Evolutionary conservation across 2,329 filamentous ascomycete genomes (phyloP).

Genomic region (Colletotrichum paranaense): DNA sequence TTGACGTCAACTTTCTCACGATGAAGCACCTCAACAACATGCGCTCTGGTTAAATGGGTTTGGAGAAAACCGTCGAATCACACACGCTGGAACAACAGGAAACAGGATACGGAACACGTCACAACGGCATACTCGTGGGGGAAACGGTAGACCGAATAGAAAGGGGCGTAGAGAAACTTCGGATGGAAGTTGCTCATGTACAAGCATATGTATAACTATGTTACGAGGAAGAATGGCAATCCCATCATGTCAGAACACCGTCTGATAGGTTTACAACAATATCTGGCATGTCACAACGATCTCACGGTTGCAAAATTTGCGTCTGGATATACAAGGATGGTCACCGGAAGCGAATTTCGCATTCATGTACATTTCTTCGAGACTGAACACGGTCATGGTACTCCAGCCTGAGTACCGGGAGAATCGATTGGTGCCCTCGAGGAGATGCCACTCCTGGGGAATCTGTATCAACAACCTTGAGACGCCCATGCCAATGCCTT

Average conservation of each 20-base stretch:
- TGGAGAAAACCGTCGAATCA: neutral
- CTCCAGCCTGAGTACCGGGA: slow-evolving; percentile 21
- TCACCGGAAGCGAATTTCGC: neutral
- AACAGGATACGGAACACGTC: neutral
- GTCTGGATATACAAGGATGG: neutral
- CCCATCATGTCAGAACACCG: neutral
- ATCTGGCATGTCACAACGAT: neutral
- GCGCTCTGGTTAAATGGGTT: slow-evolving; percentile 44
- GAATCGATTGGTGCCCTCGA: slow-evolving; percentile 29
- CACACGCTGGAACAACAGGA: neutral
- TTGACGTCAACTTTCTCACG: slow-evolving; percentile 89
- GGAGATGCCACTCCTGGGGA: slow-evolving; percentile 25
- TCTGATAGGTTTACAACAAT: neutral
- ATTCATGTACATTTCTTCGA: slow-evolving; percentile 6
- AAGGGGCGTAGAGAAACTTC: neutral
- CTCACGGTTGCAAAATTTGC: neutral
- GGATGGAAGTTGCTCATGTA: slow-evolving; percentile 7
- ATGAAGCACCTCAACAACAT: slow-evolving; percentile 82
- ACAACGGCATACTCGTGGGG: too few relatives aligned
- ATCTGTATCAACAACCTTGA: slow-evolving; percentile 35
- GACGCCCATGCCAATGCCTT: slow-evolving; percentile 38
- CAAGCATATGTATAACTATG: slow-evolving; percentile 16
- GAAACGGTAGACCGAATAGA: neutral
- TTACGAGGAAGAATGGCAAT: neutral
- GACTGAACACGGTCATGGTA: slow-evolving; percentile 25